These are phyloP conservation scores for Rhizophora apiculata DNA, from an alignment of 345 rosid genomes.

Conservation along the genomic window DNA sequence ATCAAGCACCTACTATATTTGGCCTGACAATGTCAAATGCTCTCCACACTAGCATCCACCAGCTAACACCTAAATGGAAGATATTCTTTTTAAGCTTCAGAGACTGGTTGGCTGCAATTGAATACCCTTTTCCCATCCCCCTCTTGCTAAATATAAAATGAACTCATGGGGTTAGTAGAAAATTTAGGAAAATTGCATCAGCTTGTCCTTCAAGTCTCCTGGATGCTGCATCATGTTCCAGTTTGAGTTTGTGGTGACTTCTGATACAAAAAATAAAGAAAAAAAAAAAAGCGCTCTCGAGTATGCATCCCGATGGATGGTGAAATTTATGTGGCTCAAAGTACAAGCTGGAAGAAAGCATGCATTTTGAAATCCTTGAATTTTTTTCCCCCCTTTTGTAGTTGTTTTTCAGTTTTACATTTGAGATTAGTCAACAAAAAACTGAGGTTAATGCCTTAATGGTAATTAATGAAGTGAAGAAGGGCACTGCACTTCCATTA, in stretches of 20 bases:
- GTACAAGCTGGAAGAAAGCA: no score
- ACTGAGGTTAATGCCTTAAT: background rate
- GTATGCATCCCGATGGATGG: background rate
- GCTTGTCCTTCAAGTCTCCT: background rate
- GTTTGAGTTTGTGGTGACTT: background rate
- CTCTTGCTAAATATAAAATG: background rate
- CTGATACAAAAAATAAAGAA: background rate
- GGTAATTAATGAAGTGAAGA: no score
- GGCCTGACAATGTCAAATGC: conserved; percentile 36
- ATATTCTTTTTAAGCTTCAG: conserved; percentile 12
- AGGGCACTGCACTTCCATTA: no score
- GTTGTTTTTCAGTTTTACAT: no score
- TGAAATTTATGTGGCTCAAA: background rate
- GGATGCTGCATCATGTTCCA: background rate
- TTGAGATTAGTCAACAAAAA: no score
- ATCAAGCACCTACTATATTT: conserved; percentile 22
- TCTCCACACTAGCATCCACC: conserved; percentile 30
- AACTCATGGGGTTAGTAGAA: background rate
- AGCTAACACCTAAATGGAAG: conserved; percentile 25
- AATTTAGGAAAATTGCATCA: background rate
- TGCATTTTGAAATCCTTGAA: no score
- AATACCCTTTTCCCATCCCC: background rate
- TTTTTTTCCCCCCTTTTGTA: no score
- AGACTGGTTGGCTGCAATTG: no score
- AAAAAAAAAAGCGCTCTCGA: background rate